Base-by-base conservation (phyloP, 352 stramenopile genomes). In the Phytophthora niederhauseri region DNA sequence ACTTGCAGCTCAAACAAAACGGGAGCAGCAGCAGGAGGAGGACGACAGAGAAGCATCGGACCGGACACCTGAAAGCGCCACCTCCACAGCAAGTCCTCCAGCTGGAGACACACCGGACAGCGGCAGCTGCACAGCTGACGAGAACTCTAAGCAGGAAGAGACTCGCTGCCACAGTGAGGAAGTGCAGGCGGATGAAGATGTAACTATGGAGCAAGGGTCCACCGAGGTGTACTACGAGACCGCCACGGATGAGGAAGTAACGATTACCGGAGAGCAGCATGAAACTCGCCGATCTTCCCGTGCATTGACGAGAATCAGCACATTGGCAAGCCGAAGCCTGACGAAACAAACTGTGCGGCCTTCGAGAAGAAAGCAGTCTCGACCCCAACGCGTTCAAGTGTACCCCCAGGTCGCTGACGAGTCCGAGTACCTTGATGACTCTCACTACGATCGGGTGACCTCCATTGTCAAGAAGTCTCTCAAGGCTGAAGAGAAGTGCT, bases 361-460 rank as follows among this genome's bases (percentile, higher is more conserved):
- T 9, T 66, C 73, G 38, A 74, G 34, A 51, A 76, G 43, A 26
- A 77, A 73, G 26, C 31, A 62, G 11, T 61, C 70, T 66, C 73
- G 67, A 17, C 38, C 70, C 3, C 31, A 61, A 6, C 79, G 78
- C 17, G 45, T 66, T 11, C 76, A 85, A 61, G 45, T 62, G 20
- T 63, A 64, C 24, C 63, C 62, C 11, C 64, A 70, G 31, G 68
- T 77, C 17, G 60, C 60, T 6, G 82, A 91, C 41, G 73, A 87
- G 58, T 91, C 81, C 0, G 84, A 94, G 60, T 90, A 89, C 43
- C 41, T 92, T 17, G 85, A 94, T 30, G 78, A 94, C 50, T 87
- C 77, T 43, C 72, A 93, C 57, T 75, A 64, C 41, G 53, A 41
- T 19, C 50, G 84, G 24, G 72, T 91, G 49, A 78, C 70, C 48